Conservation (phyloP, 176 grass and related monocot species). For the Aegilops tauschii region DNA sequence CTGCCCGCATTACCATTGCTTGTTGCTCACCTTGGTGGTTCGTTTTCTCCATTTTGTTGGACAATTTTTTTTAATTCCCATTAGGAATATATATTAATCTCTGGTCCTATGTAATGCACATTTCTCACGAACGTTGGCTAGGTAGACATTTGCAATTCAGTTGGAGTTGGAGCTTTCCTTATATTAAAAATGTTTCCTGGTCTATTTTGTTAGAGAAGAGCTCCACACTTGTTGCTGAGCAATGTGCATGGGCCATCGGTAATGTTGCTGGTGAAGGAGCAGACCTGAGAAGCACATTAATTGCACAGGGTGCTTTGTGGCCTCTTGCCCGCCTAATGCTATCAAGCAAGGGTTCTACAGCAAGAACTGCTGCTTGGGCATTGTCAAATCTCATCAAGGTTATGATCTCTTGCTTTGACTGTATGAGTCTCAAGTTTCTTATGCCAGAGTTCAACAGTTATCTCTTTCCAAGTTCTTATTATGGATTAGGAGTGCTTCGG, state of each 20-base stretch:
- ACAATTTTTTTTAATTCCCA: not conserved
- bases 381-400: slow-evolving; percentile 99
- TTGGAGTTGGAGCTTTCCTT: slow-evolving; percentile 11
- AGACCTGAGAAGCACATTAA: slow-evolving; percentile 82
- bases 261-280: slow-evolving; percentile 94
- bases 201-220: slow-evolving; percentile 83
- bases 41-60: slow-evolving; percentile 42
- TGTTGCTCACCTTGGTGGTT: slow-evolving; percentile 94
- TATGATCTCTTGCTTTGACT: slow-evolving; percentile 9
- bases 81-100: not conserved
- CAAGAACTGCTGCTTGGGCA: slow-evolving; percentile 92
- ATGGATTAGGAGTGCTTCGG: not conserved
- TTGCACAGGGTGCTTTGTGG: slow-evolving; percentile 79
- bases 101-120: not conserved
- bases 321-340: slow-evolving; percentile 79
- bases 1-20: slow-evolving; percentile 86
- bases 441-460: not conserved
- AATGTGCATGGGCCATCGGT: slow-evolving; percentile 96
- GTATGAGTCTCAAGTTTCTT: not conserved
- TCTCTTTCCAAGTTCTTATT: not conserved
- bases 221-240: slow-evolving; percentile 68
- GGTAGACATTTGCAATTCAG: slow-evolving; percentile 1
- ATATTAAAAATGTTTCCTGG: slow-evolving; percentile 10
- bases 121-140: not conserved
- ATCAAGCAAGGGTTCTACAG: slow-evolving; percentile 70